Percentiles rank a stretch among this genome's conserved stretches.
Evolutionary conservation across 345 rosid species (phyloP).

Genomic region (Acer yangbiense): DNA sequence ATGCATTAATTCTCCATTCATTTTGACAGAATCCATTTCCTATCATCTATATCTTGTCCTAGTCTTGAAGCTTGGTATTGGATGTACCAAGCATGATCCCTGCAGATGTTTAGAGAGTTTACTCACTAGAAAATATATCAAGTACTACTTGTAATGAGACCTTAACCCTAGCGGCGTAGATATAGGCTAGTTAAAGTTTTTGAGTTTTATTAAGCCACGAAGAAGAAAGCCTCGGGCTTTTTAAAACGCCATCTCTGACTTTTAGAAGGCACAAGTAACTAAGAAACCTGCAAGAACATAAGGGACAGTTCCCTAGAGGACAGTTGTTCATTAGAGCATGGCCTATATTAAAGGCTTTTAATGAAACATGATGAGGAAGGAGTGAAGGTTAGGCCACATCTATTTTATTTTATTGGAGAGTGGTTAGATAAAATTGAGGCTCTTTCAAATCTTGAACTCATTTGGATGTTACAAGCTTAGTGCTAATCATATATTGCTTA

Average conservation of each 20-base stretch:
- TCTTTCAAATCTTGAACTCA: neutral
- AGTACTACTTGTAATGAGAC: neutral
- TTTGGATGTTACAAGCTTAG: neutral
- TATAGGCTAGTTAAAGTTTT: neutral
- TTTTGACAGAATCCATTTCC: neutral
- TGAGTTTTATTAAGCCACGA: neutral
- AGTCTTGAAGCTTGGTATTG: neutral
- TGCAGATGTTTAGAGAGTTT: neutral
- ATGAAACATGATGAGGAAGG: neutral
- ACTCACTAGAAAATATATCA: neutral
- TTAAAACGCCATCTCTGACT: neutral
- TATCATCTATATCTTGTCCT: neutral
- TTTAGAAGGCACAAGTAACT: neutral
- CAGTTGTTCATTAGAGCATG: constrained; percentile 5
- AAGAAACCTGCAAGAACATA: neutral
- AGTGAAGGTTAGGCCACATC: neutral
- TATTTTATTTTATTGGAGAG: neutral
- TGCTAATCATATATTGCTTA: neutral
- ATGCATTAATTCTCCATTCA: neutral
- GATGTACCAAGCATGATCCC: neutral
- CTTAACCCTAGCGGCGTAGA: neutral
- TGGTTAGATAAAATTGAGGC: neutral
- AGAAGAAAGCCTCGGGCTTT: neutral
- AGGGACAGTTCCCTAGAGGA: neutral
- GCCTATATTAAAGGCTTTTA: neutral